Evolutionary conservation across 2,329 filamentous ascomycete species (phyloP).

Genomic region (Beauveria sp.): DNA sequence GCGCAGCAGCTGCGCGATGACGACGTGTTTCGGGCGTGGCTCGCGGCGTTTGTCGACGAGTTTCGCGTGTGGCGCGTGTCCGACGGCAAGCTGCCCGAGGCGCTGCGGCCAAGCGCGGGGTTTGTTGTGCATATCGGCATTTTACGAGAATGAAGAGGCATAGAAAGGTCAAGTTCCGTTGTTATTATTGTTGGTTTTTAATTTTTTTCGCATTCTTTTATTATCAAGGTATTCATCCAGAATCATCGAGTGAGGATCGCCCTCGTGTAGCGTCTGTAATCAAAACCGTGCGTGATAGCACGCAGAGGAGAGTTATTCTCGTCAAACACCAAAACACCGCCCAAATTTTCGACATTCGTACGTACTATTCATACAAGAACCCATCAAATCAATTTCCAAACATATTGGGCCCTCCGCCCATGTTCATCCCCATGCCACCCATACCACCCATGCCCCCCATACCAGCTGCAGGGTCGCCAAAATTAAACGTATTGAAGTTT

Average conservation of each 20-base stretch:
- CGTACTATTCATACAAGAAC: neutral
- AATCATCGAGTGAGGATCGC: constrained; percentile 2
- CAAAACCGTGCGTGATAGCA: neutral
- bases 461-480: constrained; percentile 15
- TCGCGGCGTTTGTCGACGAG: constrained; percentile 54
- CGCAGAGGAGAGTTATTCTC: constrained; percentile 4
- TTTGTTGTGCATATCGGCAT: constrained; percentile 79
- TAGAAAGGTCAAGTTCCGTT: neutral
- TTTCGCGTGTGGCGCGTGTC: constrained; percentile 75
- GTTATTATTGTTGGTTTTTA: neutral
- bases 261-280: neutral
- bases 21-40: constrained; percentile 78
- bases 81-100: constrained; percentile 51
- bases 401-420: constrained; percentile 16
- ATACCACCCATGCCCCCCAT: constrained; percentile 18
- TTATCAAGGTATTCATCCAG: no score
- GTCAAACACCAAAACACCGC: constrained; percentile 10
- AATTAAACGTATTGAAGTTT: constrained; percentile 21
- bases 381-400: constrained; percentile 19
- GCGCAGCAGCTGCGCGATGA: constrained; percentile 83
- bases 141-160: constrained; percentile 33
- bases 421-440: constrained; percentile 17
- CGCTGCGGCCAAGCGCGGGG: constrained; percentile 57
- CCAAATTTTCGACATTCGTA: neutral
- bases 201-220: neutral